A percentile compares a stretch with the other conserved stretches of the same genome.
phyloP scores from a whole-genome alignment of 495 filamentous ascomycete genomes.

The Penicillium cosmopolitanum region DNA sequence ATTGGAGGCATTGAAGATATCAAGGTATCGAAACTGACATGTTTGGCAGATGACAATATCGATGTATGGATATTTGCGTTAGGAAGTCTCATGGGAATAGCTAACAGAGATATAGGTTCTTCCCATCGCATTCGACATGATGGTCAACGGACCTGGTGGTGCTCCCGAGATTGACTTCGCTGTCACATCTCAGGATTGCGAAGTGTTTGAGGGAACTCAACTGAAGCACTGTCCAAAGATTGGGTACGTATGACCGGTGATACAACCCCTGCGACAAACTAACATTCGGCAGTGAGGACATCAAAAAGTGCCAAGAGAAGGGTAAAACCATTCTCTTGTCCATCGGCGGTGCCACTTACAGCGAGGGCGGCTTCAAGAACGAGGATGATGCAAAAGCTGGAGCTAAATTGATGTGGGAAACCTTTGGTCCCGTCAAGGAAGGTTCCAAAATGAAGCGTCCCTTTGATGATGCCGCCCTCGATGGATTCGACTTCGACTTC shows the following conservation, averaged over 20 bases:
- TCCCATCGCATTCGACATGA: constrained; percentile 63
- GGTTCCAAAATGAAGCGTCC: constrained; percentile 52
- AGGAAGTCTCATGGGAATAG: background rate
- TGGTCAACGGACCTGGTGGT: constrained; percentile 51
- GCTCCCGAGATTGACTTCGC: constrained; percentile 64
- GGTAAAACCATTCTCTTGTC: constrained; percentile 71
- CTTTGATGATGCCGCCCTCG: constrained; percentile 64
- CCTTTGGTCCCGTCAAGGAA: constrained; percentile 56
- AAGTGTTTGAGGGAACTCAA: constrained; percentile 56
- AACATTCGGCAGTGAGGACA: constrained; percentile 50
- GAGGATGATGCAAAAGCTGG: constrained; percentile 53
- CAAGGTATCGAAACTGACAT: background rate
- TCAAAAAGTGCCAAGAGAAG: constrained; percentile 63
- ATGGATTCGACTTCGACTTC: constrained; percentile 76
- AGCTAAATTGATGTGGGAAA: constrained; percentile 66
- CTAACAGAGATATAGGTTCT: constrained; percentile 50
- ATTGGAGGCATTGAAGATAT: background rate
- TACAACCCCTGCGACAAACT: constrained; percentile 16
- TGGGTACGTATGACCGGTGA: constrained; percentile 42
- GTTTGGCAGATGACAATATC: constrained; percentile 36
- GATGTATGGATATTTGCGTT: constrained; percentile 34
- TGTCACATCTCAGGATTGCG: constrained; percentile 60
- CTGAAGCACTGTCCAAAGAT: constrained; percentile 65
- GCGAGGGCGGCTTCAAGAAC: constrained; percentile 62
- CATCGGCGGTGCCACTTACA: constrained; percentile 66